Evolutionary conservation across 345 rosid genomes (phyloP).

Genomic region (Moricandia moricandioides): DNA sequence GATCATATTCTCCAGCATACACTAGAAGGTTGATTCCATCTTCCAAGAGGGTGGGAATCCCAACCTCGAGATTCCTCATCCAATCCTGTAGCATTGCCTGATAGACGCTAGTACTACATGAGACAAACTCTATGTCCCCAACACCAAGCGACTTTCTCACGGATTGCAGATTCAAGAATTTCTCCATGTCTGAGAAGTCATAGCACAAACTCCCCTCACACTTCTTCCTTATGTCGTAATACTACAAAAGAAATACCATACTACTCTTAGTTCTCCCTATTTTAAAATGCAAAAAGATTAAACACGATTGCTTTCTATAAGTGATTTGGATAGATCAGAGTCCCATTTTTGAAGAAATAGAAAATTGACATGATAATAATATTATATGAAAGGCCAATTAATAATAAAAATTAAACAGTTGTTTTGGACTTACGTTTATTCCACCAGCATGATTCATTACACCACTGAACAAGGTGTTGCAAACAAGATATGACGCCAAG

Average conservation of each 20-base stretch:
- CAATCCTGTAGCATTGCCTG: conserved; percentile 88
- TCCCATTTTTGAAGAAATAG: background rate
- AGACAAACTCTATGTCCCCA: conserved; percentile 77
- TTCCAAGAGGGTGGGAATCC: conserved; percentile 90
- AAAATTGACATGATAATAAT: background rate
- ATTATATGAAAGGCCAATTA: background rate
- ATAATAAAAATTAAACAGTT: background rate
- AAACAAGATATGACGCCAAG: conserved; percentile 89
- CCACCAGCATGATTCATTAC: conserved; percentile 59
- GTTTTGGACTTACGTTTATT: conserved; percentile 60
- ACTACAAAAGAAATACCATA: conserved; percentile 46
- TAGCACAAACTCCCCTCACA: conserved; percentile 90
- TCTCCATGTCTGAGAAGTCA: conserved; percentile 99
- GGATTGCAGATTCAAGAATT: conserved; percentile 63
- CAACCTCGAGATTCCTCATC: conserved; percentile 94
- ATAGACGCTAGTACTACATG: conserved; percentile 84
- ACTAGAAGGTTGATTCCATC: conserved; percentile 89
- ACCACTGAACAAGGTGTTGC: conserved; percentile 77
- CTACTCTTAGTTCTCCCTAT: background rate
- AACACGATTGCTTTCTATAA: background rate
- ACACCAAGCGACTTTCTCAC: conserved; percentile 84
- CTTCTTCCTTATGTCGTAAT: conserved; percentile 89
- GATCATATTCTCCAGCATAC: conserved; percentile 98
- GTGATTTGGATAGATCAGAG: background rate
- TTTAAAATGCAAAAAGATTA: background rate